These are phyloP conservation scores for Arabidopsis lyrata DNA, from an alignment of 441 rosid species.

Conservation along the genomic window DNA sequence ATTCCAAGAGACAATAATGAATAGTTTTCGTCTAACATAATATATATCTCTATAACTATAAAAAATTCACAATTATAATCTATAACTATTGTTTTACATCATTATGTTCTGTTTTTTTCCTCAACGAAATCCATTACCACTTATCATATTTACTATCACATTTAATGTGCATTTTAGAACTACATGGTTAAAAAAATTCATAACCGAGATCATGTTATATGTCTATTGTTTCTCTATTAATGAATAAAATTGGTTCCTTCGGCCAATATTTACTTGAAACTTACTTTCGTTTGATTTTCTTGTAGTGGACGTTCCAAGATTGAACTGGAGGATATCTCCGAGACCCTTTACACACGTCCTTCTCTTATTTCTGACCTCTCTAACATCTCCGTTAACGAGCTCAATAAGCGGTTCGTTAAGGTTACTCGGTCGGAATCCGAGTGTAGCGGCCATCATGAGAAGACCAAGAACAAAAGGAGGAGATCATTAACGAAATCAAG, in stretches of 20 bases:
- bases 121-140: background rate
- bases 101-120: background rate
- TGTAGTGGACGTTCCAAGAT: constrained; percentile 55
- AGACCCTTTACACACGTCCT: constrained; percentile 85
- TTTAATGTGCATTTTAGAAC: background rate
- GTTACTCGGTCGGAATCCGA: constrained; percentile 47
- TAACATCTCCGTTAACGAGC: constrained; percentile 51
- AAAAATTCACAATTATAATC: no score
- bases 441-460: constrained; percentile 44
- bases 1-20: no score
- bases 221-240: background rate
- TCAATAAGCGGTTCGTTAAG: constrained; percentile 51
- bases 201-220: background rate
- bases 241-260: background rate
- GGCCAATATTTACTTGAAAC: background rate
- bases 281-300: constrained; percentile 11
- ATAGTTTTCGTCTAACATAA: no score
- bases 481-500: constrained; percentile 47
- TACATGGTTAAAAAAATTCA: no score
- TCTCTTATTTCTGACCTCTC: constrained; percentile 67
- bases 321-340: constrained; percentile 85
- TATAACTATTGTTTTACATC: no score
- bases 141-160: background rate
- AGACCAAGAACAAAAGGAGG: constrained; percentile 51
- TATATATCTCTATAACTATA: no score